phyloP scores from a whole-genome alignment of 2,329 filamentous ascomycete species.

The Endocalyx cinctus region DNA sequence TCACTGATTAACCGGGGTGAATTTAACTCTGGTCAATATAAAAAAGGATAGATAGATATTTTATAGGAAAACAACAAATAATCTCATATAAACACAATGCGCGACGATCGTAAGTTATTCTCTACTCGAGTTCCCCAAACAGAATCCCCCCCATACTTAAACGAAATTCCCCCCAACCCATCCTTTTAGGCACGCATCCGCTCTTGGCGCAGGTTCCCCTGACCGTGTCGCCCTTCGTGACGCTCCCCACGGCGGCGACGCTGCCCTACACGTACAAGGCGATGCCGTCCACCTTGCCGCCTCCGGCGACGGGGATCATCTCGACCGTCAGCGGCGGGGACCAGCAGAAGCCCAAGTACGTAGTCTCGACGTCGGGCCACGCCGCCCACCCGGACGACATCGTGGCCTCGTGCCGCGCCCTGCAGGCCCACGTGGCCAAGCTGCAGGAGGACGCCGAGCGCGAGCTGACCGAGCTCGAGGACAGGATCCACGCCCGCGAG shows the following conservation, averaged over 20 bases:
- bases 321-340: slow-evolving; percentile 31
- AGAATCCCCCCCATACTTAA: too few species aligned
- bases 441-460: slow-evolving; percentile 63
- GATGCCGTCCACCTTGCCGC: slow-evolving; percentile 81
- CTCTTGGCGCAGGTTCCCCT: slow-evolving; percentile 89
- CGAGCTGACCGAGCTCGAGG: slow-evolving; percentile 66
- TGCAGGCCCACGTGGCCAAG: slow-evolving; percentile 70
- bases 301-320: slow-evolving; percentile 58
- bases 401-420: slow-evolving; percentile 70
- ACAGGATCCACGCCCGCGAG: slow-evolving; percentile 59
- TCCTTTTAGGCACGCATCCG: slow-evolving; percentile 67
- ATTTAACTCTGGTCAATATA: too few species aligned
- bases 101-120: slow-evolving; percentile 31
- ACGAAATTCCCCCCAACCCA: slow-evolving; percentile 10
- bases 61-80: background rate
- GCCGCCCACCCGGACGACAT: slow-evolving; percentile 86
- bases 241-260: slow-evolving; percentile 82
- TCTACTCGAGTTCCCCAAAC: background rate
- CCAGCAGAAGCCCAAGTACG: slow-evolving; percentile 60
- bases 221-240: slow-evolving; percentile 90
- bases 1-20: too few species aligned
- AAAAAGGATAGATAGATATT: background rate
- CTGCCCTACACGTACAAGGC: slow-evolving; percentile 94
- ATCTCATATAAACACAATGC: slow-evolving; percentile 31
- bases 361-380: slow-evolving; percentile 72